These are phyloP conservation scores for Sherardia arvensis DNA, from an alignment of 257 asterid genomes.

Conservation along the genomic window DNA sequence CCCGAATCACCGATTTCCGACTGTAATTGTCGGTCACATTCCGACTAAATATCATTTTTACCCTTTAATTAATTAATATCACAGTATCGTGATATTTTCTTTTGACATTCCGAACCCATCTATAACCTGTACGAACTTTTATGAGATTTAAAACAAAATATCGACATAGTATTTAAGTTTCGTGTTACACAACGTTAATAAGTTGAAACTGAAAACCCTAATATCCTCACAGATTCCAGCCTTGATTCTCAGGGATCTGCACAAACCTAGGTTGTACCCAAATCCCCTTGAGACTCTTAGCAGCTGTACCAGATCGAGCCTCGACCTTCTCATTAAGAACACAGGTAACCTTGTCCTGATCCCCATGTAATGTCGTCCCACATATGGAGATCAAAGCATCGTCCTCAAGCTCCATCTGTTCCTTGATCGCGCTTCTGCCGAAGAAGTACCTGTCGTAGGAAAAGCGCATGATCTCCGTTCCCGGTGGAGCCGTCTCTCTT, in stretches of 20 bases:
- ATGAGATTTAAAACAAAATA: no score
- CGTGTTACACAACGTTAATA: no score
- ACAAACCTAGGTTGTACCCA: slow-evolving; percentile 24
- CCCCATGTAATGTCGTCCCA: neutral
- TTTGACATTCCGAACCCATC: no score
- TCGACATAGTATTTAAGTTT: no score
- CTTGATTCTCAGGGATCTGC: slow-evolving; percentile 14
- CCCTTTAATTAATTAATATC: no score
- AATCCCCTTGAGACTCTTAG: slow-evolving; percentile 14
- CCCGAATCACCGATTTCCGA: no score
- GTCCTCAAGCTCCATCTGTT: slow-evolving; percentile 5
- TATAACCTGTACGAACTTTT: no score
- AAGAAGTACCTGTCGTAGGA: neutral
- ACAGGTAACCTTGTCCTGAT: neutral
- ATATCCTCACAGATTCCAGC: slow-evolving; percentile 9
- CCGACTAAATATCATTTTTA: no score
- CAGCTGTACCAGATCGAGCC: neutral
- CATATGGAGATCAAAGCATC: slow-evolving; percentile 14
- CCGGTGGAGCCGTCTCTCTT: neutral
- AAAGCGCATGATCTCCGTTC: neutral
- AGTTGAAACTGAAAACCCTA: no score
- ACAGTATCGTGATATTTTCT: no score
- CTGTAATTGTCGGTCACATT: no score
- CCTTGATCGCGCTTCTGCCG: neutral
- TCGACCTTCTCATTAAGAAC: slow-evolving; percentile 13